Evolutionary conservation across 495 filamentous ascomycete genomes (phyloP), one percentile per base, ranked within the genome.

Genomic region (Hypoxylon fuscum): DNA sequence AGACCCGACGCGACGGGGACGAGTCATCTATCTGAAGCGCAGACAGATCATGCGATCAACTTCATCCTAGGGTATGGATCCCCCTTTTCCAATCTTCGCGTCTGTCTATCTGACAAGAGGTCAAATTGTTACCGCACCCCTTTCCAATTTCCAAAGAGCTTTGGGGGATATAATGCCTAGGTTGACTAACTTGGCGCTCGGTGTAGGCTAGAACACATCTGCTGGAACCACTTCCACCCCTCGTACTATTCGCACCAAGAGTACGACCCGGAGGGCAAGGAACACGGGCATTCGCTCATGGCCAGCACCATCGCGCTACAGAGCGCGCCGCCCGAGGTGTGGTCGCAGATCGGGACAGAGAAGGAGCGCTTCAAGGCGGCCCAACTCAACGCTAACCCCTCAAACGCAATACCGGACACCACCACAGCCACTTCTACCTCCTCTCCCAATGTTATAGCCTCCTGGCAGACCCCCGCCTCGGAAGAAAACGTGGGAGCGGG

Each of bases 121-220:
- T n/a, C n/a, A n/a, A n/a, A n/a, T n/a, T n/a, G n/a, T n/a, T n/a
- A n/a, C n/a, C n/a, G n/a, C n/a, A n/a, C n/a, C n/a, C n/a, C n/a
- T n/a, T n/a, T n/a, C n/a, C n/a, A n/a, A n/a, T n/a, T n/a, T n/a
- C n/a, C n/a, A n/a, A n/a, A n/a, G n/a, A n/a, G n/a, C n/a, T n/a
- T n/a, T n/a, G n/a, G n/a, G n/a, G n/a, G n/a, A n/a, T n/a, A n/a
- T n/a, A n/a, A n/a, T n/a, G n/a, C n/a, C n/a, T n/a, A n/a, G n/a
- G n/a, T n/a, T n/a, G 47, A 35, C 23, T 18, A 43, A 55, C 17
- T 21, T 11, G 2, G 11, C 3, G 2, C 5, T 15, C 11, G 11
- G 43, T 23, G 29, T 23, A 83, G 81, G 1, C 75, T 83, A 18
- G 79, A 83, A 55, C 77, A 81, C 59, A 69, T 78, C 42, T 83